Evolutionary conservation across 2,329 filamentous ascomycete genomes (phyloP).

Genomic region (Diplodia seriata): DNA sequence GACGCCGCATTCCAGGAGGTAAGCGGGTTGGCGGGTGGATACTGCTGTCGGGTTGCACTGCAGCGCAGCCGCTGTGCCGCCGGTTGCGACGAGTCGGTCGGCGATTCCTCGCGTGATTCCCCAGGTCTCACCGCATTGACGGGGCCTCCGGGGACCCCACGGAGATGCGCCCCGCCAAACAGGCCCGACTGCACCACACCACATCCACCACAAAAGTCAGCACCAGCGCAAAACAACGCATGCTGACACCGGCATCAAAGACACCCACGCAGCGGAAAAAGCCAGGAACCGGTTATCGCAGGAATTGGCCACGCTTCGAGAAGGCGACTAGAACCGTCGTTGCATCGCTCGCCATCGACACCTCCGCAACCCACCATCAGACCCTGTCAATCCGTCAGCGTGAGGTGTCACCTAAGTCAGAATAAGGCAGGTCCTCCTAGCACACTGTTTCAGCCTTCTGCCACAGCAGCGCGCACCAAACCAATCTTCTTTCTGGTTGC

Average conservation of each 20-base stretch:
- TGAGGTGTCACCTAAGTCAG: background rate
- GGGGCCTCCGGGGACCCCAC: conserved; percentile 12
- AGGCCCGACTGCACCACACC: background rate
- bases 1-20: background rate
- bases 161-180: conserved; percentile 1
- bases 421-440: background rate
- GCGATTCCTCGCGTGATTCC: conserved; percentile 17
- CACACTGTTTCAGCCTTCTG: conserved; percentile 4
- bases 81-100: conserved; percentile 3
- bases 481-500: background rate
- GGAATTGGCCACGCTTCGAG: background rate
- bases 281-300: background rate
- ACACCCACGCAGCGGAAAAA: no score
- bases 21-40: background rate
- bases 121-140: conserved; percentile 15
- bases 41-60: conserved; percentile 3
- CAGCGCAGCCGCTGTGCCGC: background rate
- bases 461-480: background rate
- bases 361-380: background rate
- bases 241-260: background rate
- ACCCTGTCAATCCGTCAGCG: background rate
- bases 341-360: background rate
- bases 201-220: background rate
- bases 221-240: conserved; percentile 5
- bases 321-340: background rate